These are phyloP conservation scores for Verticillium alfalfae DNA, from an alignment of 2,329 filamentous ascomycete species.

Conservation along the genomic window DNA sequence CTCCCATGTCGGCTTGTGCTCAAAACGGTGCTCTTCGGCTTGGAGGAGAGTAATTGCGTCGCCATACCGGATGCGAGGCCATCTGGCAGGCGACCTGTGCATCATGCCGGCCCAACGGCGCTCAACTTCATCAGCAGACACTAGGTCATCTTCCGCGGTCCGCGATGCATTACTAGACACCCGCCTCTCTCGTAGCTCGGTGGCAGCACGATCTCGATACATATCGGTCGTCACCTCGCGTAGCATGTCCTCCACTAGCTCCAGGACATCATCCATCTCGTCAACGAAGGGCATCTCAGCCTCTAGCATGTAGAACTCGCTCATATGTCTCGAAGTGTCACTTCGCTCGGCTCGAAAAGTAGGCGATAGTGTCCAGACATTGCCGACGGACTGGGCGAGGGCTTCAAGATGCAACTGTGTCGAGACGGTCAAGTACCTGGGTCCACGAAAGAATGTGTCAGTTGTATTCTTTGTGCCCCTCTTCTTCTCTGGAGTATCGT, in stretches of 20 bases:
- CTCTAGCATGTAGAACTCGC: conserved; percentile 99
- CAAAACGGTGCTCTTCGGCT: conserved; percentile 56
- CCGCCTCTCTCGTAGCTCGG: conserved; percentile 31
- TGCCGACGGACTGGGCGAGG: conserved; percentile 78
- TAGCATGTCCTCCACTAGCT: conserved; percentile 75
- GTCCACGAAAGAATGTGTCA: conserved; percentile 69
- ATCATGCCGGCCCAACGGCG: conserved; percentile 69
- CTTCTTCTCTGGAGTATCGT: conserved; percentile 16
- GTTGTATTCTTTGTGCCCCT: conserved; percentile 17
- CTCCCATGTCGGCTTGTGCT: conserved; percentile 64
- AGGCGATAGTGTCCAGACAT: conserved; percentile 90
- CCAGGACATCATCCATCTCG: conserved; percentile 66
- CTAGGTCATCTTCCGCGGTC: conserved; percentile 27
- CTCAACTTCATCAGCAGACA: conserved; percentile 46
- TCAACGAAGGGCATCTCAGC: conserved; percentile 79
- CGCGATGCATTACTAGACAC: conserved; percentile 9
- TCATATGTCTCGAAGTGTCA: conserved; percentile 88
- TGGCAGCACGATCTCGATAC: conserved; percentile 31
- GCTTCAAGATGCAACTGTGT: conserved; percentile 93
- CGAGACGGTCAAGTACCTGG: conserved; percentile 96
- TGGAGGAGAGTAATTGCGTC: conserved; percentile 68
- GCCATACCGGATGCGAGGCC: conserved; percentile 80
- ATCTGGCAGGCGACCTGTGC: conserved; percentile 36
- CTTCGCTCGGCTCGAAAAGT: conserved; percentile 92
- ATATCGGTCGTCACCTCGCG: conserved; percentile 40